Evolutionary conservation across 169 alveolate genomes (phyloP), one percentile per base, ranked within the genome.

Genomic region (Cryptosporidium parvum): DNA sequence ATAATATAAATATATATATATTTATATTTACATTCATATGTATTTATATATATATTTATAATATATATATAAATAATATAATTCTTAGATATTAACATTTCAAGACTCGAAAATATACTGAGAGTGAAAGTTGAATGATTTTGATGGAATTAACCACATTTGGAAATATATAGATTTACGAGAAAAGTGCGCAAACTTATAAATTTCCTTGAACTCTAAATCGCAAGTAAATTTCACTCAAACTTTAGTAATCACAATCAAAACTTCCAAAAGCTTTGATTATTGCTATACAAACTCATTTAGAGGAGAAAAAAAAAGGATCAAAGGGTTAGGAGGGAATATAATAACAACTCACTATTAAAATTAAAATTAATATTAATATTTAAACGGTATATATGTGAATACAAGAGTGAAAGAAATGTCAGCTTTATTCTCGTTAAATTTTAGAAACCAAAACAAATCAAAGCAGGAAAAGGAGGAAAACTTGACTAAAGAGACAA

Each of bases 81-180:
- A 26, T 65, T 26, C 16, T 26, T 65, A 65, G 72, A 73, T 39
- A 73, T 10, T 53, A 52, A 31, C 33, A 18, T 37, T n/a, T 16
- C 33, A 73, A 53, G 70, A 73, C 86, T 73, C 86, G 86, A 73
- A 73, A 53, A 73, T 29, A 37, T 33, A 73, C 31, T 33, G 58
- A 56, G 67, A n/a, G 45, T 3, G 35, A 9, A 10, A 56, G 37
- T 56, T 56, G 35, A 26, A 26, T 56, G 16, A n/a, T 26, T n/a
- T 23, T 37, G 37, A 56, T 56, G 67, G 8, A 56, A 56, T 26
- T 23, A 56, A 23, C 62, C 16, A 23, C 26, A 56, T 37, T 56
- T 56, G 67, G 6, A 31, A 65, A 65, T 37, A 65, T 65, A 65
- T 33, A 31, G 33, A 56, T 14, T 21, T 56, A 56, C 67, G 67